Conservation (phyloP, 202 grass and related monocot species). For the Hordeum pubiflorum region DNA sequence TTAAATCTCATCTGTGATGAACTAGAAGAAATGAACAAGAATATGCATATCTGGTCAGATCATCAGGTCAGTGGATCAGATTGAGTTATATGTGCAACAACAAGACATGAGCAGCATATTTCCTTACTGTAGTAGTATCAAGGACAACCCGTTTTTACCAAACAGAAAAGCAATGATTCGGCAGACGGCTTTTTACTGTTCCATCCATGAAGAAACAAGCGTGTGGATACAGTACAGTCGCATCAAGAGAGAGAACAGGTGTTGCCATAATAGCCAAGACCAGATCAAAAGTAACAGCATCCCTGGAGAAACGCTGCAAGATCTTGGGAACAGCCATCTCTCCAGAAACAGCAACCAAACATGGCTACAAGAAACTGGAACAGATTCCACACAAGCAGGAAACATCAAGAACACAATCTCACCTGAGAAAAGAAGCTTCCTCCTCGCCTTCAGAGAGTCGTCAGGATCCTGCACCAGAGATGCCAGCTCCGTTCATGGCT, state of each 20-base stretch:
- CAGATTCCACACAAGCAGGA: constrained; percentile 11
- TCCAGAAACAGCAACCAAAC: not conserved
- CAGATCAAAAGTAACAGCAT: not conserved
- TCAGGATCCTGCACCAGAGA: not conserved
- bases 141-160: not conserved
- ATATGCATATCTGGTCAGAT: not conserved
- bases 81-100: not conserved
- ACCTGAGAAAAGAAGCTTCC: constrained; percentile 18
- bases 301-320: not conserved
- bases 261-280: not conserved
- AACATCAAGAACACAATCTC: constrained; percentile 6
- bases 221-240: not conserved
- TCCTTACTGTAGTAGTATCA: not conserved
- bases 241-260: constrained; percentile 15
- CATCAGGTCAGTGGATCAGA: not conserved
- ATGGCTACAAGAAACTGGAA: not conserved
- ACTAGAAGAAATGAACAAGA: not conserved
- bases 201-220: not conserved
- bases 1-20: not conserved
- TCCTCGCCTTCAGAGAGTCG: not conserved
- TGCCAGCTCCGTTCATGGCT: not conserved
- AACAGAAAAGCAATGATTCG: not conserved
- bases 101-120: constrained; percentile 10
- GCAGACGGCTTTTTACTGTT: not conserved
- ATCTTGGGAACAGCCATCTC: constrained; percentile 5